Base-by-base conservation (phyloP, 208 protist genomes). In the Leishmania tarentolae region DNA sequence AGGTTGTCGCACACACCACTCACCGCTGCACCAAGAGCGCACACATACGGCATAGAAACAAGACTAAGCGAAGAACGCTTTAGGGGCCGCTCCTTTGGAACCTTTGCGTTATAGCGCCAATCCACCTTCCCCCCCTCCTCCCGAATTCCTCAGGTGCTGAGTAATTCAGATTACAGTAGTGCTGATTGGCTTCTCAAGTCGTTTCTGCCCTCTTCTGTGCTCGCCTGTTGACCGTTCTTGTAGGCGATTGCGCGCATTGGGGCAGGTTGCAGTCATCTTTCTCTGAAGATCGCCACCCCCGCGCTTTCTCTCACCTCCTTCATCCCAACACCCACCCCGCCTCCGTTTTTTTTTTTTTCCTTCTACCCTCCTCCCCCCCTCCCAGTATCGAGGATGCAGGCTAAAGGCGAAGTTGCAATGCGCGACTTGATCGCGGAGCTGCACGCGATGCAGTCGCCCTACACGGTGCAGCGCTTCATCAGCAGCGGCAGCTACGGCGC, bases 401-500 rank as follows among this genome's bases (percentile, higher is more conserved):
- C 84, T 3, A 93, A 93, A 52, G 93, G 93, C 2, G 93, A 97
- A 57, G 79, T 74, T 8, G 87, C 92, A 8, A 95, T 92, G 84
- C 92, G 86, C 56, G 91, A 95, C 63, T 90, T 97, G 78, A 94
- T 95, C 72, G 86, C 79, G 15, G 92, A 97, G 87, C 79, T 97
- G 40, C 82, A 87, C 35, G 85, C 83, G 35, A 95, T 95, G 92
- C 75, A 88, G n/a, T 95, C 93, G 0, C 79, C 78, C 44, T 97
- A 97, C 86, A 89, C 86, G 3, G 93, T 95, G 42, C 83, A 94
- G 69, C 89, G 91, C 53, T 97, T 97, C 75, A 92, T 97, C 73
- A 95, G 92, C 83, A 97, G 93, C 73, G 93, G 93, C 52, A 97
- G 93, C 79, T 97, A 97, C 84, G 93, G 93, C n/a, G 93, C 92